Base-by-base conservation (phyloP, 441 rosid genomes). In the Daphne laureola region DNA sequence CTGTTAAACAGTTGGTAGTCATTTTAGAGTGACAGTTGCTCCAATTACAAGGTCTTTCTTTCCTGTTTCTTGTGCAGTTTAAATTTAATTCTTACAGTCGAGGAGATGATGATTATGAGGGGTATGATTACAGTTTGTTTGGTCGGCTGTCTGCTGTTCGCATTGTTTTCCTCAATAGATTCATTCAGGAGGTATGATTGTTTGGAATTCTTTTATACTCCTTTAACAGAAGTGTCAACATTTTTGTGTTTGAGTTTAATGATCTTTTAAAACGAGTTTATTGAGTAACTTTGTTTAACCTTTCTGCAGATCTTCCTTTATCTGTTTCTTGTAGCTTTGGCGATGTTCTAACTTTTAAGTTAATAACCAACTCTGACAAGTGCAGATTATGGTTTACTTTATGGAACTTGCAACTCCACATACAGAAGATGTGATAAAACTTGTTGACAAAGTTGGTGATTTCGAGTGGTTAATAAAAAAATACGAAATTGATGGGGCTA, bases 31-130 rank as follows among this genome's bases (percentile, higher is more conserved):
- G 45, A 57, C 36, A 14, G 15, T 62, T 49, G 4, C 18, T 23
- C 41, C 45, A 41, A 17, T 45, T 35, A 23, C 45, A 18, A 9
- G 35, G 18, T 36, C 51, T 16, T 49, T 35, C 13, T 21, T 49
- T 15, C 46, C 25, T 62, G 67, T 73, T 75, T 46, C 65, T 65
- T 62, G 62, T 76, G 62, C 90, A 95, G 99, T 84, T 95, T 79
- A 86, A 83, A 67, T 88, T 95, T 72, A 70, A 43, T 69, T 95
- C 99, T 14, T 91, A 82, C 57, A 80, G 89, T 79, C 77, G 78
- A 54, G 99, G 94, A 61, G 99, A 95, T 81, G 96, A 86, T 62
- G 98, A 91, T 69, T 95, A 88, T 77, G 95, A 88, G 77, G 99
- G 99, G 62, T 88, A 88, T 72, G 95, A 84, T 76, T 95, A 86